These are phyloP conservation scores for Hypoxylon sp. DNA, from an alignment of 2,329 filamentous ascomycete species.

Conservation along the genomic window DNA sequence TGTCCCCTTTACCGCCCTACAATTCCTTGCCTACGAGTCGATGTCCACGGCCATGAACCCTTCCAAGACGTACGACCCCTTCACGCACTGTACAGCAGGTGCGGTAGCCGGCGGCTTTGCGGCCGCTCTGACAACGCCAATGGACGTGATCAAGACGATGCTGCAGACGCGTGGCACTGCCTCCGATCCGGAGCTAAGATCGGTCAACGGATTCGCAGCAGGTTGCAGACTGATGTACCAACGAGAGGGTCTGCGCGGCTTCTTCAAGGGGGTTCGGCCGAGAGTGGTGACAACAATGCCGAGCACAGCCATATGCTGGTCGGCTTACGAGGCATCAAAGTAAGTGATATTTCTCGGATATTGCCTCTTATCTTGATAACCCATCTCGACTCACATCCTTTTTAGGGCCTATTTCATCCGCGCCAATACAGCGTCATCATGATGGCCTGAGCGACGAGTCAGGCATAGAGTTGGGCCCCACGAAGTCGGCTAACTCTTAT, in stretches of 20 bases:
- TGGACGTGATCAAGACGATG: slow-evolving; percentile 98
- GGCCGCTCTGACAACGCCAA: slow-evolving; percentile 90
- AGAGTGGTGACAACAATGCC: slow-evolving; percentile 96
- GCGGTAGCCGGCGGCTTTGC: slow-evolving; percentile 93
- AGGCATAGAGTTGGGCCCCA: slow-evolving; percentile 19
- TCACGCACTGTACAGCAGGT: slow-evolving; percentile 92
- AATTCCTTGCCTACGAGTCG: slow-evolving; percentile 98
- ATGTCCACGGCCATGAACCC: slow-evolving; percentile 95
- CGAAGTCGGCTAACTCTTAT: slow-evolving; percentile 23
- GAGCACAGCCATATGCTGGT: slow-evolving; percentile 99
- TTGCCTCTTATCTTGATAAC: background rate
- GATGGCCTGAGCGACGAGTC: slow-evolving; percentile 19
- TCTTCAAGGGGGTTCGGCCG: slow-evolving; percentile 91
- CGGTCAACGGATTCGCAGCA: slow-evolving; percentile 81
- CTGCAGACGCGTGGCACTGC: slow-evolving; percentile 91
- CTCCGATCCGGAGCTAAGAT: slow-evolving; percentile 79
- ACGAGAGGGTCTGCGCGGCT: slow-evolving; percentile 84
- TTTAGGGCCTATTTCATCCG: slow-evolving; percentile 47
- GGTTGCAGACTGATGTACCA: slow-evolving; percentile 83
- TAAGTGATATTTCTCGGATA: slow-evolving; percentile 47
- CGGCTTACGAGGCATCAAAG: slow-evolving; percentile 74
- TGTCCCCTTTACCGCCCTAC: slow-evolving; percentile 94
- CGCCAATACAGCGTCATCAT: slow-evolving; percentile 40
- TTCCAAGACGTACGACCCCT: slow-evolving; percentile 82
- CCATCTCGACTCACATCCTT: slow-evolving; percentile 21